Evolutionary conservation across 176 grass and related monocot species (phyloP), one percentile per base, ranked within the genome.

Genomic region (Ensete glaucum): DNA sequence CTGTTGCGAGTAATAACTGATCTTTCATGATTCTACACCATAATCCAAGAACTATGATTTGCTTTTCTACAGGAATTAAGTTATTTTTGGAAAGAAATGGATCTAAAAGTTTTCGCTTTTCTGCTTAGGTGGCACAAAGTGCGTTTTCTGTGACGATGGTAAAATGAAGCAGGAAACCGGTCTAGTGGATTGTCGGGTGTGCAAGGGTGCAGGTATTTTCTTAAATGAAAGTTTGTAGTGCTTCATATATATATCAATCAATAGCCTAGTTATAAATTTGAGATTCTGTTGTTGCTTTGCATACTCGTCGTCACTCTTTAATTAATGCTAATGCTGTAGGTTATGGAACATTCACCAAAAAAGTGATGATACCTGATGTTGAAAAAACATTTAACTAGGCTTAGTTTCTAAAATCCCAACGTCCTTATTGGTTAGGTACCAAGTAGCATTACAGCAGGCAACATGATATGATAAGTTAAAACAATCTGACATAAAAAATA

Each of bases 161-260:
- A 98, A 98, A 80, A 98, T 98, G 94, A 88, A 81, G 66, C 79
- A 79, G 22, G 94, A 93, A 75, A 89, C 79, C 22, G 87, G 94
- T 77, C 72, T 81, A 26, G 88, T 87, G 12, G 88, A 98, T 27
- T 98, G 94, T 77, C 82, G 84, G 15, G 94, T 97, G 10, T 93
- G 90, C 88, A 89, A 76, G 85, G 94, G 94, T 87, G 90, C 90
- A 87, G 94, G 90, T 97, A 53, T 52, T 55, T 55, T 73, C 52
- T 51, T 71, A 10, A 10, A 8, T 58, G 22, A 25, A 27, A 17
- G 34, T 74, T 48, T 29, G 13, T 17, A n/a, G 20, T 56, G 25
- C 23, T 74, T 8, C n/a, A 22, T 13, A 23, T 11, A 17, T n/a
- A n/a, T n/a, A n/a, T n/a, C n/a, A n/a, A n/a, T 51, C 11, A 71